These are phyloP conservation scores for Kingdonia uniflora DNA, from an alignment of 164 flowering plant genomes.

Conservation along the genomic window DNA sequence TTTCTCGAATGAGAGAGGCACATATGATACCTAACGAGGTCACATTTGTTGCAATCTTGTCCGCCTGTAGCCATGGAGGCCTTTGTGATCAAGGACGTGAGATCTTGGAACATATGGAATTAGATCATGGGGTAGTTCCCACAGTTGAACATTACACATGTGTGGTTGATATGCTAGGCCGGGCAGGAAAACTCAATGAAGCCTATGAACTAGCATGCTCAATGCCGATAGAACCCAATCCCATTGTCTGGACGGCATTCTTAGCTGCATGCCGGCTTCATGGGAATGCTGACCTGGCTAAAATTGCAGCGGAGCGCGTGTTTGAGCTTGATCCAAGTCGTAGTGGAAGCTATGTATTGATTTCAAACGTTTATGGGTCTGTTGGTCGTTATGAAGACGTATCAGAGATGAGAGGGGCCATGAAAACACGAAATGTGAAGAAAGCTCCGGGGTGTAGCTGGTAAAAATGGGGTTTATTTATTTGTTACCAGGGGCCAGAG, in stretches of 20 bases:
- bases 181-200: constrained; percentile 45
- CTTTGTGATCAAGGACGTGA: constrained; percentile 31
- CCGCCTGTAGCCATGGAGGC: constrained; percentile 66
- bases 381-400: constrained; percentile 51
- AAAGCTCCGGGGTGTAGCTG: constrained; percentile 78
- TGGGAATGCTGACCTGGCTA: constrained; percentile 36
- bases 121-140: constrained; percentile 34
- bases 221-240: constrained; percentile 39
- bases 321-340: constrained; percentile 53
- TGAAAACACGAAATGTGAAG: constrained; percentile 42
- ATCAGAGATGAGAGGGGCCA: constrained; percentile 34
- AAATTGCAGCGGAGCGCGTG: constrained; percentile 32
- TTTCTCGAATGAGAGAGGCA: constrained; percentile 17
- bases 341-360: constrained; percentile 57
- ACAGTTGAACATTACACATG: constrained; percentile 57
- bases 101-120: constrained; percentile 17
- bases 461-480: constrained; percentile 43
- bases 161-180: constrained; percentile 62
- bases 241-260: constrained; percentile 59
- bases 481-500: constrained; percentile 39
- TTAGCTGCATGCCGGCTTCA: constrained; percentile 49
- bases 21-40: constrained; percentile 21
- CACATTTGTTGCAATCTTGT: constrained; percentile 36
- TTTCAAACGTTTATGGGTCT: constrained; percentile 56
- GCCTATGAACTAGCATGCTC: constrained; percentile 33